phyloP scores from a whole-genome alignment of 345 rosid species.

The Boechera divaricarpa region DNA sequence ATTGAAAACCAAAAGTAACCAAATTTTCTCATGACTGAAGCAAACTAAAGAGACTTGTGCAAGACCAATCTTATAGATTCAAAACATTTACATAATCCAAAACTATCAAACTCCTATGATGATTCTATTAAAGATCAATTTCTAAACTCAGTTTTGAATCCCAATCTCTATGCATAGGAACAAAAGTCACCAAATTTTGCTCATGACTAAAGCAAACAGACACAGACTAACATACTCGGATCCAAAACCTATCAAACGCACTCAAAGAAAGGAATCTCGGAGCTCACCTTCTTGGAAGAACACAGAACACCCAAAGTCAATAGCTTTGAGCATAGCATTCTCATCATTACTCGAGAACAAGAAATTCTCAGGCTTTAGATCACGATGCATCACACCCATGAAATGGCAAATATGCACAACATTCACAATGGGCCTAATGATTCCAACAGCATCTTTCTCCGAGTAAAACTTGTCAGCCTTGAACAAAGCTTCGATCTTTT shows the following conservation, averaged over 20 bases:
- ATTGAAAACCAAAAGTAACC: not conserved
- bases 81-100: not conserved
- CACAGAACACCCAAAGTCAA: slow-evolving; percentile 81
- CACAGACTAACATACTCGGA: not conserved
- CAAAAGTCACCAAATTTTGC: not conserved
- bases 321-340: slow-evolving; percentile 69
- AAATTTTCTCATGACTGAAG: slow-evolving; percentile 2
- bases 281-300: slow-evolving; percentile 70
- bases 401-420: slow-evolving; percentile 81
- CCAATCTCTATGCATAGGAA: not conserved
- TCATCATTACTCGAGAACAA: slow-evolving; percentile 64
- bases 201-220: not conserved
- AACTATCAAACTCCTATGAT: not conserved
- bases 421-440: slow-evolving; percentile 64
- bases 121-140: not conserved
- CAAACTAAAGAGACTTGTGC: not conserved
- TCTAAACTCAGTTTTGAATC: not conserved
- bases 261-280: too few relatives aligned
- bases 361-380: slow-evolving; percentile 93
- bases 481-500: slow-evolving; percentile 60
- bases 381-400: slow-evolving; percentile 85
- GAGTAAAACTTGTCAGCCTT: slow-evolving; percentile 57
- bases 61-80: not conserved
- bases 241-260: too few relatives aligned
- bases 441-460: slow-evolving; percentile 73